Evolutionary conservation across 257 asterid species (phyloP).

Genomic region (Oldenlandia corymbosa): DNA sequence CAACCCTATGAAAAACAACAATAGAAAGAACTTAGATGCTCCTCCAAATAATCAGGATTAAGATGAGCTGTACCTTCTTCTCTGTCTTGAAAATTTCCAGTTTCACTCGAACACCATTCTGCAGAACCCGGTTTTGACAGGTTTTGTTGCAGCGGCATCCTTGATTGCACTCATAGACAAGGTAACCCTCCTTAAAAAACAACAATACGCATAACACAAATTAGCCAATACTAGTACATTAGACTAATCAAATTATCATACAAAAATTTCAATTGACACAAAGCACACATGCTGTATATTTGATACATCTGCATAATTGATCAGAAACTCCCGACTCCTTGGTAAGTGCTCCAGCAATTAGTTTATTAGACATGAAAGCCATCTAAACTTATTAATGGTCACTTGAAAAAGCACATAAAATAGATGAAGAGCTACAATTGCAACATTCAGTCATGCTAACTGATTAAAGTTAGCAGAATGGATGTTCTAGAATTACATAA

Average conservation of each 20-base stretch:
- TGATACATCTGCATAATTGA: not conserved
- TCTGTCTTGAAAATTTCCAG: constrained; percentile 91
- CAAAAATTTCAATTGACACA: not conserved
- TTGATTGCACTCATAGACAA: constrained; percentile 91
- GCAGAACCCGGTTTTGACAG: constrained; percentile 93
- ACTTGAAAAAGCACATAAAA: not conserved
- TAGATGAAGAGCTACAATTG: not conserved
- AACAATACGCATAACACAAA: constrained; percentile 14
- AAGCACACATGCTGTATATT: not conserved
- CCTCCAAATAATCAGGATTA: constrained; percentile 10
- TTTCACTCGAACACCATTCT: constrained; percentile 78
- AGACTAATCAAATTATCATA: not conserved
- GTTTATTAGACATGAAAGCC: not conserved
- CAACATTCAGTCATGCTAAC: no score
- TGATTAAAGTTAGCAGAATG: no score
- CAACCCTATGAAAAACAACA: constrained; percentile 66
- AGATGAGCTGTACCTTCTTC: constrained; percentile 48
- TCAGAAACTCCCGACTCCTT: not conserved
- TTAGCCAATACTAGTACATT: not conserved
- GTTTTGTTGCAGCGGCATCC: constrained; percentile 69
- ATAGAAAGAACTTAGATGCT: constrained; percentile 12
- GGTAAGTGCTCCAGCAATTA: not conserved
- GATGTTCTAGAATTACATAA: no score
- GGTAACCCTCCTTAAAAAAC: constrained; percentile 79
- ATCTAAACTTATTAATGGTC: not conserved